A percentile compares a stretch with the other conserved stretches of the same genome.
Conservation (phyloP, 192 early-diverging fungal species). For the Thamnidium elegans region DNA sequence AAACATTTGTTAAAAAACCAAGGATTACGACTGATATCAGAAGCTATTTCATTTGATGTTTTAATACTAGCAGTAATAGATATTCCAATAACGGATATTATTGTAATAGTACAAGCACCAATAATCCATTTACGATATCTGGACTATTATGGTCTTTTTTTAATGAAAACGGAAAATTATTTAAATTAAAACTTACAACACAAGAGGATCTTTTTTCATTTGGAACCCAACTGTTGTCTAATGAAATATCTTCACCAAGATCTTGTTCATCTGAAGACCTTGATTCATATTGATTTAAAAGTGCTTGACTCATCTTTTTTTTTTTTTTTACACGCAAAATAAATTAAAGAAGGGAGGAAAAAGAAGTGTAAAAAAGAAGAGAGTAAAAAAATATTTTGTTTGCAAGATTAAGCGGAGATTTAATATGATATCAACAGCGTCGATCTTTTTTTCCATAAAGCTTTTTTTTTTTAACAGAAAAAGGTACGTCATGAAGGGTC, state of each 20-base stretch:
- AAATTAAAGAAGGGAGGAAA: not conserved
- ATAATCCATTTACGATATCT: no score
- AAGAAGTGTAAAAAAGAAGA: not conserved
- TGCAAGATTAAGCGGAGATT: no score
- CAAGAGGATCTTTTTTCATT: slow-evolving; percentile 13
- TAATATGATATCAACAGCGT: not conserved
- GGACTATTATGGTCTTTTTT: not conserved
- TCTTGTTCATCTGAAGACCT: no score
- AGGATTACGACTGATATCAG: no score
- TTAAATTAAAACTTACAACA: slow-evolving; percentile 5
- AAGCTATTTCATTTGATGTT: no score
- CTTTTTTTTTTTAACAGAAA: not conserved
- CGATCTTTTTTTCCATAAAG: not conserved
- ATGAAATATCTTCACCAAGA: not conserved
- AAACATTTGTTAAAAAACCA: no score
- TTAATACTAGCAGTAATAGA: no score
- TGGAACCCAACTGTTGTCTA: slow-evolving; percentile 6
- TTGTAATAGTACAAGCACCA: no score
- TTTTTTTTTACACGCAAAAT: not conserved
- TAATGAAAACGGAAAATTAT: no score
- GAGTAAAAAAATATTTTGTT: not conserved
- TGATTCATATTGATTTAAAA: not conserved
- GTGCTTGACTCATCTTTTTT: slow-evolving; percentile 9
- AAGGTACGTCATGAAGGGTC: no score
- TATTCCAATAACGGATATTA: no score